Conservation (phyloP, 1,284 basidiomycete species). For the Vanrija pseudolonga region DNA sequence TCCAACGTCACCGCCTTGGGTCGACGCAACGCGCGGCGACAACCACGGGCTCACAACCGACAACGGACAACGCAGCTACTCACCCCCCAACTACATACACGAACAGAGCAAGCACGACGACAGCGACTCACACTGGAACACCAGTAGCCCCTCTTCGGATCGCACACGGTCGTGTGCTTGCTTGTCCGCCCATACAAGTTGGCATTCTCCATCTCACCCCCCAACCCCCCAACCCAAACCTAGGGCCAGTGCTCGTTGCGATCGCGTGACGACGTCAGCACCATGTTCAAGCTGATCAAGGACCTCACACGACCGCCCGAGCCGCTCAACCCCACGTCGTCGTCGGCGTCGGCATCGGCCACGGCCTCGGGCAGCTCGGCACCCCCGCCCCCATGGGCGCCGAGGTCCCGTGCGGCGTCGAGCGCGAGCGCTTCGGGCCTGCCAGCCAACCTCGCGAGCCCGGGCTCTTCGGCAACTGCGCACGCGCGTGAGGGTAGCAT, state of each 20-base stretch:
- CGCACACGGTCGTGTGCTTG: background rate
- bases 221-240: background rate
- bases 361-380: background rate
- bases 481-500: background rate
- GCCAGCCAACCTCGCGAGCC: background rate
- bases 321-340: constrained; percentile 13
- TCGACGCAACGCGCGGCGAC: too few relatives aligned
- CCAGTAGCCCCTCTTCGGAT: background rate
- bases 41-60: too few relatives aligned
- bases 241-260: too few relatives aligned
- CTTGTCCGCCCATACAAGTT: background rate
- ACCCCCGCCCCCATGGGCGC: background rate
- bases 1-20: too few relatives aligned
- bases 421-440: background rate
- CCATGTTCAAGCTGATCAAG: constrained; percentile 48
- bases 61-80: too few relatives aligned
- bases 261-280: background rate
- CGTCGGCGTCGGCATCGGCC: background rate
- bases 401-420: background rate
- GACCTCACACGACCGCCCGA: constrained; percentile 43
- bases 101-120: background rate
- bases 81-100: background rate
- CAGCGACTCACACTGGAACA: background rate
- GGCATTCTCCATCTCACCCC: background rate
- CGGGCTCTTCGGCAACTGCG: background rate